Evolutionary conservation across 352 stramenopile species (phyloP), one percentile per base, ranked within the genome.

Genomic region (Phytophthora aleatoria): DNA sequence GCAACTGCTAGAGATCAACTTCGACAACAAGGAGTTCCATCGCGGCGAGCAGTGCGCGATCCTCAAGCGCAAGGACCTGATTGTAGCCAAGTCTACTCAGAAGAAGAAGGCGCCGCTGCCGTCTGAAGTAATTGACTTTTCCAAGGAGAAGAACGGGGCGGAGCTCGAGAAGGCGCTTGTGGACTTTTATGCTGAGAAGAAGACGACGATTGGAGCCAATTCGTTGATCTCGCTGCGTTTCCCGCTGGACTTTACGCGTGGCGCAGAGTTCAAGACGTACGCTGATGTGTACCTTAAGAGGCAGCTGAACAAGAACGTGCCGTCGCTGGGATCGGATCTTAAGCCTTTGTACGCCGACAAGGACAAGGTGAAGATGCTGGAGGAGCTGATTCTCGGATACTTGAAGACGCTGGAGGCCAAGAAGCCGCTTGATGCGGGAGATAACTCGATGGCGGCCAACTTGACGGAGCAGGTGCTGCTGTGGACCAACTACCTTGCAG

Each of bases 321-420:
- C 96, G 33, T 98, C 93, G 13, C 77, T 99, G 5, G 96, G 94
- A 33, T 88, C 81, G n/a, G 94, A 98, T 67, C 74, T 99, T 9
- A 97, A 94, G 74, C 83, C 87, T 15, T 73, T 99, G 50, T 97
- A 98, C 63, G 69, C 60, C 24, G 64, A 83, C 54, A 75, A 86
- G 50, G 69, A 73, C 16, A 91, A 90, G 45, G 74, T 74, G 1
- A 71, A 77, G 77, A 85, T 82, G 58, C 82, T 83, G 31, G 94
- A 78, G 33, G 62, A 90, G 47, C 70, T 98, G 0, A 61, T 96
- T 48, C 64, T 95, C 31, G 79, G 64, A 38, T 98, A 97, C 66
- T 74, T 96, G 30, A 76, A 77, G 57, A 89, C 74, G 30, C 66
- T 98, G 20, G 71, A 89, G 30, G 73, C 64, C 9, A 85, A 85